Evolutionary conservation across 129 eudicot genomes (phyloP).

Genomic region (Oenanthe sinensis): DNA sequence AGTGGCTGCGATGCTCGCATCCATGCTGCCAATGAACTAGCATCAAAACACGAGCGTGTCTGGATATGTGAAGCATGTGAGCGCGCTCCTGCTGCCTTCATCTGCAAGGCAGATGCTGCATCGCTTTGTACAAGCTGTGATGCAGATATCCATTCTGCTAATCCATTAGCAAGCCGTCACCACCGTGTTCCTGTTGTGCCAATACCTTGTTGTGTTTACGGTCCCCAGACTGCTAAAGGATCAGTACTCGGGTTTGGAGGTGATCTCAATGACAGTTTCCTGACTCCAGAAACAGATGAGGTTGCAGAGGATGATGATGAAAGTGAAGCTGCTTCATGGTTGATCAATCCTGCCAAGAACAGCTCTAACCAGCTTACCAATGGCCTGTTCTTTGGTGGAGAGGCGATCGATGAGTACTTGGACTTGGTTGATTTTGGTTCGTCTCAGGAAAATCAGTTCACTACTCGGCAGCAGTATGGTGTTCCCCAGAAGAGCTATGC

Average conservation of each 20-base stretch:
- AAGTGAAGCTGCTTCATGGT: constrained; percentile 61
- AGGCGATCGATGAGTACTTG: constrained; percentile 66
- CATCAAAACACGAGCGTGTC: constrained; percentile 66
- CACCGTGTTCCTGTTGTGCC: constrained; percentile 80
- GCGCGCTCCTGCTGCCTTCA: constrained; percentile 75
- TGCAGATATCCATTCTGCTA: constrained; percentile 86
- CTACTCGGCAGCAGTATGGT: constrained; percentile 15
- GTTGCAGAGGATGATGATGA: constrained; percentile 46
- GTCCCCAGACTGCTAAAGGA: constrained; percentile 25
- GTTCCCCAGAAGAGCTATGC: constrained; percentile 11
- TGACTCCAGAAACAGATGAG: constrained; percentile 31
- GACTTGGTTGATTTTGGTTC: constrained; percentile 67
- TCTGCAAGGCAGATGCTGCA: constrained; percentile 94
- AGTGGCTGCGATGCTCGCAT: constrained; percentile 63
- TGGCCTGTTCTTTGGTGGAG: constrained; percentile 53
- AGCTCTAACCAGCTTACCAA: constrained; percentile 16
- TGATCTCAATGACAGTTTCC: constrained; percentile 27
- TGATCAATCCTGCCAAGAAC: constrained; percentile 49
- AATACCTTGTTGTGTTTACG: constrained; percentile 33
- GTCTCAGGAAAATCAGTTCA: constrained; percentile 29
- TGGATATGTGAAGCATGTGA: constrained; percentile 90
- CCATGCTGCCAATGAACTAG: constrained; percentile 53
- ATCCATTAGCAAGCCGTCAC: constrained; percentile 91
- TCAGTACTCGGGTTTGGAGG: constrained; percentile 21
- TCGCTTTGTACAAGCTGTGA: constrained; percentile 79